Percentiles rank a stretch among this genome's conserved stretches.
These are phyloP conservation scores for Fusarium sp. DNA, from an alignment of 2,329 filamentous ascomycete species.

Conservation along the genomic window DNA sequence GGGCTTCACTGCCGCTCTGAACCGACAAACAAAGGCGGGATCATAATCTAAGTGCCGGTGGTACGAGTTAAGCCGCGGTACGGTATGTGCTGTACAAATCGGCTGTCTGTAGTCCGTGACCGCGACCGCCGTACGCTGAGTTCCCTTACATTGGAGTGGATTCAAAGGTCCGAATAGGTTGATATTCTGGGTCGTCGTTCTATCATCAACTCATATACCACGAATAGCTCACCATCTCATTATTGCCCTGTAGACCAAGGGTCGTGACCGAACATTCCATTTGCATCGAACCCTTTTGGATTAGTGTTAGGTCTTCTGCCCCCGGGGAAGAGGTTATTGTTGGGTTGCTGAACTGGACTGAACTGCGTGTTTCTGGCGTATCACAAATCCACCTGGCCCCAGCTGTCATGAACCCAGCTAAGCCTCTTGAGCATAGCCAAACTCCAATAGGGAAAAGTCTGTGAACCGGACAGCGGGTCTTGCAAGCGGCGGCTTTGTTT, in stretches of 20 bases:
- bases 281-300: conserved; percentile 20
- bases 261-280: conserved; percentile 34
- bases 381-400: conserved; percentile 37
- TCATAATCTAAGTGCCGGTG: conserved; percentile 28
- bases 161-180: conserved; percentile 29
- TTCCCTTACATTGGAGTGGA: conserved; percentile 15
- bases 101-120: conserved; percentile 14
- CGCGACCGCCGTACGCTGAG: conserved; percentile 13
- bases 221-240: neutral
- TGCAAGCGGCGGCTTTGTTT: conserved; percentile 20
- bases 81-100: conserved; percentile 29
- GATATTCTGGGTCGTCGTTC: neutral
- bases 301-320: conserved; percentile 41
- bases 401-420: conserved; percentile 43
- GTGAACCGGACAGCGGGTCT: conserved; percentile 30
- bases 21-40: conserved; percentile 19
- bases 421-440: conserved; percentile 32
- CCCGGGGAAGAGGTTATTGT: conserved; percentile 20
- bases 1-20: conserved; percentile 26
- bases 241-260: conserved; percentile 10
- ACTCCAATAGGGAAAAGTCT: conserved; percentile 29
- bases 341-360: conserved; percentile 17
- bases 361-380: conserved; percentile 22
- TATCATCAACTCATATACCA: neutral
- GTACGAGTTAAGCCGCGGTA: conserved; percentile 17